These are phyloP conservation scores for Diospyros lotus DNA, from an alignment of 148 eudicot genomes.

Conservation along the genomic window DNA sequence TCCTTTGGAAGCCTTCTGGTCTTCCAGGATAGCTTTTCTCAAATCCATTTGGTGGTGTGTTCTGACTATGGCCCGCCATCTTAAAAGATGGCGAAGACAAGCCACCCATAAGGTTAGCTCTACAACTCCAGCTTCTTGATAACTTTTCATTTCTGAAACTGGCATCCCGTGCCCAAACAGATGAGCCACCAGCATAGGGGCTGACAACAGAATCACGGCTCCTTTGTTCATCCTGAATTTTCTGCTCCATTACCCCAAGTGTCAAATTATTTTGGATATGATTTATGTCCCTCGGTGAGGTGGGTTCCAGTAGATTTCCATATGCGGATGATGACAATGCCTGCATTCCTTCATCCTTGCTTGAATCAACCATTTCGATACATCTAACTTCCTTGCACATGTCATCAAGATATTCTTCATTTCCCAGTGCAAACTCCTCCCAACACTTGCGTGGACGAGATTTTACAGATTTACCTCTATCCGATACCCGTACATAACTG, in stretches of 20 bases:
- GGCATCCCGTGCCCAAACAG: slow-evolving; percentile 31
- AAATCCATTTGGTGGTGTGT: slow-evolving; percentile 66
- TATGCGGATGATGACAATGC: slow-evolving; percentile 17
- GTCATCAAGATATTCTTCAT: slow-evolving; percentile 45
- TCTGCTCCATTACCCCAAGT: slow-evolving; percentile 44
- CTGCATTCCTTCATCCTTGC: slow-evolving; percentile 31
- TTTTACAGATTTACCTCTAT: slow-evolving; percentile 8
- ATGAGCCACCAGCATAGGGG: slow-evolving; percentile 35
- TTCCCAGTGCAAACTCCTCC: slow-evolving; percentile 24
- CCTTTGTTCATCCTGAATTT: slow-evolving; percentile 50
- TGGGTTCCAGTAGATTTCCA: slow-evolving; percentile 19
- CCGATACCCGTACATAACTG: background rate
- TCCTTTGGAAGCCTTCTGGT: slow-evolving; percentile 49
- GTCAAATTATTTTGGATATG: slow-evolving; percentile 37
- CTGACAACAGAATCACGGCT: slow-evolving; percentile 49
- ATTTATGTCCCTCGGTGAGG: slow-evolving; percentile 24
- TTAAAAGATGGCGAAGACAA: slow-evolving; percentile 34
- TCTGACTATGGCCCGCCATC: slow-evolving; percentile 40
- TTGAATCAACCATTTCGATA: slow-evolving; percentile 57
- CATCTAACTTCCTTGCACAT: slow-evolving; percentile 77
- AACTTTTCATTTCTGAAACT: slow-evolving; percentile 42
- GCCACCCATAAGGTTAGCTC: slow-evolving; percentile 33
- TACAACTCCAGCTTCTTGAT: slow-evolving; percentile 44
- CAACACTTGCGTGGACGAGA: slow-evolving; percentile 14
- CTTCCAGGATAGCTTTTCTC: slow-evolving; percentile 61